Base-by-base conservation (phyloP, 768 basidiomycete genomes). In the Tricholoma terreum region DNA sequence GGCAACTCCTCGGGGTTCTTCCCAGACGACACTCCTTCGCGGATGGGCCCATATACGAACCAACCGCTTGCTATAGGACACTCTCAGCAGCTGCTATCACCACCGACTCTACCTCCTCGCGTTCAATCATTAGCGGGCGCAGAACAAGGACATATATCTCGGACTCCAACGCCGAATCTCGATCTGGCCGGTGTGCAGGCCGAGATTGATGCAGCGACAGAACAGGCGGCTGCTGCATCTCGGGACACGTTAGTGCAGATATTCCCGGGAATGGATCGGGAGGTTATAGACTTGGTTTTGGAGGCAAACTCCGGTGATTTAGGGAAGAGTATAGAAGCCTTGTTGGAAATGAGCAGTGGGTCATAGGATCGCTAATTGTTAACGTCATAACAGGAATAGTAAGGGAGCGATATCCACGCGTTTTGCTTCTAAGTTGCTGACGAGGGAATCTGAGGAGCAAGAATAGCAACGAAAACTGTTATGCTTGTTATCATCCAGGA, bases 281-380 rank as follows among this genome's bases (percentile, higher is more conserved):
- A 95, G 70, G 84, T 97, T 31, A 81, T 93, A 40, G 90, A 94
- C 58, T 88, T 84, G 83, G 92, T 98, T 34, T 73, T 96, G 57
- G 94, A 96, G 68, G 92, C 91, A 45, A 93, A 93, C 64, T 84
- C 83, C 7, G 90, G 92, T 17, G 93, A 97, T 74, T 67, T 97
- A 56, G 94, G 93, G 40, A 84, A 83, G 79, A 94, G 92, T 67
- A 94, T 96, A 63, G 94, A 96, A 67, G 84, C 79, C 50, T 68
- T 94, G 59, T 73, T 94, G 67, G 92, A 94, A 74, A 90, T 93
- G 79, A 78, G 76, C 58, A 77, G 74, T 55, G 78, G 73, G 49
- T 66, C 71, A 46, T 77, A 67, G 58, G 27, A 15, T 54, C 30
- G 11, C 14, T 33, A 14, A n/a, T 19, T 31, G 14, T 54, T 54